Percentiles rank a stretch among this genome's conserved stretches.
Evolutionary conservation across 345 rosid species (phyloP).

Genomic region (Dipteronia dyeriana): DNA sequence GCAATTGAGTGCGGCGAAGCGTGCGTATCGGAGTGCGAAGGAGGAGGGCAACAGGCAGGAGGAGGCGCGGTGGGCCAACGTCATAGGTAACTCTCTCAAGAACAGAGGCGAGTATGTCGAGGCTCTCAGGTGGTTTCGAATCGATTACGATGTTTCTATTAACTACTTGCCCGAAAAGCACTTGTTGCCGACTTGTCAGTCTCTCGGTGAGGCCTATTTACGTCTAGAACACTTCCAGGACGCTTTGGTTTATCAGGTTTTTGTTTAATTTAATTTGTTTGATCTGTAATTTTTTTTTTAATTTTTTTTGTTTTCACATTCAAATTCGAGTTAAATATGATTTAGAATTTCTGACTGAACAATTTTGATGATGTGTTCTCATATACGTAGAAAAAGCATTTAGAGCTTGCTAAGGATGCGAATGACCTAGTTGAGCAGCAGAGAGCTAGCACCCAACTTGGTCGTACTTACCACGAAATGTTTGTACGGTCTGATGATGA

Average conservation of each 20-base stretch:
- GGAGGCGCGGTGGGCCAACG: constrained; percentile 96
- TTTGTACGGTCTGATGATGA: constrained; percentile 64
- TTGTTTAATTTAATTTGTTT: neutral
- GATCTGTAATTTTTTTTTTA: neutral
- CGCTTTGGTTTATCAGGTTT: constrained; percentile 80
- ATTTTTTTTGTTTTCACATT: neutral
- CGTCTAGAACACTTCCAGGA: constrained; percentile 64
- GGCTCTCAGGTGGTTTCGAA: constrained; percentile 80
- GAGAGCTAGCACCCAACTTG: constrained; percentile 87
- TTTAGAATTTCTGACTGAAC: neutral
- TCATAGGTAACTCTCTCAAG: constrained; percentile 75
- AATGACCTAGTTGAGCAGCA: constrained; percentile 85
- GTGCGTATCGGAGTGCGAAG: constrained; percentile 57
- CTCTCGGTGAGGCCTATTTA: constrained; percentile 81
- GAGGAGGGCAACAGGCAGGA: constrained; percentile 76
- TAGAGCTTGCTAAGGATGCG: constrained; percentile 79
- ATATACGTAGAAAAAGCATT: constrained; percentile 70
- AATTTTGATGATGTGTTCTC: neutral
- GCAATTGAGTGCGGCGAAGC: constrained; percentile 57
- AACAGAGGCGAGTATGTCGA: constrained; percentile 86
- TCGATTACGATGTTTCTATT: constrained; percentile 70
- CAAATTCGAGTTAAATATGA: too few species aligned
- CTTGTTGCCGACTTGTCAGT: constrained; percentile 82
- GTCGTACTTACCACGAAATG: constrained; percentile 86
- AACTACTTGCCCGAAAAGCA: constrained; percentile 73